A percentile compares a stretch with the other conserved stretches of the same genome.
Evolutionary conservation across 2,329 filamentous ascomycete genomes (phyloP).

Genomic region (Trichoderma koningii): DNA sequence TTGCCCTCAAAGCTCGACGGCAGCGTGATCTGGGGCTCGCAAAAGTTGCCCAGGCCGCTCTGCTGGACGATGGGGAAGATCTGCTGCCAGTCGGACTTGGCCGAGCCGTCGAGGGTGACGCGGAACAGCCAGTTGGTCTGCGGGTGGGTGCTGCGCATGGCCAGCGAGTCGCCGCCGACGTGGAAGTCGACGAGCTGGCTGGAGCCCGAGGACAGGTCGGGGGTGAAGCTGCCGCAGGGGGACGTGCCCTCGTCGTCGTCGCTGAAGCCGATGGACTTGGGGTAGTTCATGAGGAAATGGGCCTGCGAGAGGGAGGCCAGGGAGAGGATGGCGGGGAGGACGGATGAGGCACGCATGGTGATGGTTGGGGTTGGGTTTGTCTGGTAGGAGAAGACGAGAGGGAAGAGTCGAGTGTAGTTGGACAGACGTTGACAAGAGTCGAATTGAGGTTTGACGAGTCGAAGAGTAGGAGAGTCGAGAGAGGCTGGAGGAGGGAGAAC

Average conservation of each 20-base stretch:
- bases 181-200: constrained; percentile 56
- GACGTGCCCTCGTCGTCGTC: constrained; percentile 47
- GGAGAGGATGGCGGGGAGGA: constrained; percentile 42
- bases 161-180: constrained; percentile 57
- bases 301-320: constrained; percentile 48
- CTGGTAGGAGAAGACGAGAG: constrained; percentile 5
- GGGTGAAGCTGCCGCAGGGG: constrained; percentile 58
- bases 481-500: background rate
- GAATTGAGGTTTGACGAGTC: background rate
- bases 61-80: constrained; percentile 57
- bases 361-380: background rate
- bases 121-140: constrained; percentile 60
- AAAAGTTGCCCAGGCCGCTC: constrained; percentile 57
- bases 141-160: constrained; percentile 52
- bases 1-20: constrained; percentile 55
- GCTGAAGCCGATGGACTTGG: constrained; percentile 52
- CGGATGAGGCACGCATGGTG: constrained; percentile 41
- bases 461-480: background rate
- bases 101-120: constrained; percentile 54
- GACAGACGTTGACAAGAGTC: background rate
- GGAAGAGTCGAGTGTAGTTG: too few relatives aligned
- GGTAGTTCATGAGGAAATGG: constrained; percentile 57
- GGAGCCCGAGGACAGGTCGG: constrained; percentile 45
- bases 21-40: constrained; percentile 51
- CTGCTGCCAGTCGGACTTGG: constrained; percentile 55